These are phyloP conservation scores for Lactarius hatsudake DNA, from an alignment of 768 basidiomycete species.

Conservation along the genomic window DNA sequence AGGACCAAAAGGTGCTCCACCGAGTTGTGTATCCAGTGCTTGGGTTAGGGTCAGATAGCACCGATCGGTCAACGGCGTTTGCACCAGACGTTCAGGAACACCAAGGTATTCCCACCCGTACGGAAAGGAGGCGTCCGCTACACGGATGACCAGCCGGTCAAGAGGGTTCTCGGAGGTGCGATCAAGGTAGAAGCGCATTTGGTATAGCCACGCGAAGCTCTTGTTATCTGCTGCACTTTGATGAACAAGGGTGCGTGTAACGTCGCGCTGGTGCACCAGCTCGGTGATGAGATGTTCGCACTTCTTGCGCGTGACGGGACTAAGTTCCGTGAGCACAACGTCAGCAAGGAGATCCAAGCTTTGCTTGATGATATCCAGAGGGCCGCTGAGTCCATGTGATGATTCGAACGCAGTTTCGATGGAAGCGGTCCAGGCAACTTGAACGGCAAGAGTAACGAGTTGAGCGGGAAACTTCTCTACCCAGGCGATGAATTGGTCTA, in stretches of 20 bases:
- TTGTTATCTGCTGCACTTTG: slow-evolving; percentile 61
- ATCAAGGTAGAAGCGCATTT: slow-evolving; percentile 98
- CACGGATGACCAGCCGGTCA: slow-evolving; percentile 74
- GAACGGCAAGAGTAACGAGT: slow-evolving; percentile 91
- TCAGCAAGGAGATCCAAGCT: slow-evolving; percentile 95
- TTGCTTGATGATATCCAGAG: slow-evolving; percentile 73
- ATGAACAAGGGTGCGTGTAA: slow-evolving; percentile 74
- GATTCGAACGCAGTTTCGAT: slow-evolving; percentile 71
- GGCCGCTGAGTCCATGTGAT: slow-evolving; percentile 52
- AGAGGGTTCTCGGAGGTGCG: slow-evolving; percentile 66
- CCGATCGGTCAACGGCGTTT: slow-evolving; percentile 95
- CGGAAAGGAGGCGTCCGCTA: slow-evolving; percentile 89
- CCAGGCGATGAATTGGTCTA: slow-evolving; percentile 79
- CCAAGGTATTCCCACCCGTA: slow-evolving; percentile 99
- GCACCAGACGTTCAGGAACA: slow-evolving; percentile 93
- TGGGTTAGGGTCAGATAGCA: slow-evolving; percentile 97
- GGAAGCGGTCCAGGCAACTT: slow-evolving; percentile 89
- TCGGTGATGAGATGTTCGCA: slow-evolving; percentile 99
- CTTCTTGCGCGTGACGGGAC: slow-evolving; percentile 90
- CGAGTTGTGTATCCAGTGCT: slow-evolving; percentile 90
- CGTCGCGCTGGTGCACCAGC: slow-evolving; percentile 96
- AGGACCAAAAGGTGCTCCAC: slow-evolving; percentile 97
- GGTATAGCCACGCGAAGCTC: slow-evolving; percentile 90
- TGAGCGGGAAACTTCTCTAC: slow-evolving; percentile 95
- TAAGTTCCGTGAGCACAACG: slow-evolving; percentile 88